These are phyloP conservation scores for Anethum foeniculum DNA, from an alignment of 140 eudicot species.

Conservation along the genomic window DNA sequence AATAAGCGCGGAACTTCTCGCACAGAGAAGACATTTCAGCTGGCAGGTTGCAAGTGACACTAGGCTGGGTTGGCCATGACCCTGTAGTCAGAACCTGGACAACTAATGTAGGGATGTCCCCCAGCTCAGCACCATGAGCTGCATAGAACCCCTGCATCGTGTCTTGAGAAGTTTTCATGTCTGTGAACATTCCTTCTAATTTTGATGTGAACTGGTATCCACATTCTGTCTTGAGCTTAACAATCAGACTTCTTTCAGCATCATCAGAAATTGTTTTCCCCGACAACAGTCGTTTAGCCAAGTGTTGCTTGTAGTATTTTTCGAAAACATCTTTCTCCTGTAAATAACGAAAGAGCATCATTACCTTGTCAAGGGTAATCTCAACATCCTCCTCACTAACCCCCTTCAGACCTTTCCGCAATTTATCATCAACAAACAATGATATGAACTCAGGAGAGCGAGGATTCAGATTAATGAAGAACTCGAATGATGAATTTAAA, in stretches of 20 bases:
- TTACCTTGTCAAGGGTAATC: conserved; percentile 25
- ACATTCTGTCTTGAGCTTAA: conserved; percentile 31
- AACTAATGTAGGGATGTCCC: conserved; percentile 10
- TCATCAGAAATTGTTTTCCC: conserved; percentile 8
- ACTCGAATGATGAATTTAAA: conserved; percentile 9
- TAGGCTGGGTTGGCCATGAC: conserved; percentile 21
- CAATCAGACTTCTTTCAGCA: conserved; percentile 32
- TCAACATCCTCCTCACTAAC: conserved; percentile 29
- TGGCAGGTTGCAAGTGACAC: conserved; percentile 16
- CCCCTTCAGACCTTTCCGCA: conserved; percentile 27
- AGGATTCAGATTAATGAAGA: conserved; percentile 17
- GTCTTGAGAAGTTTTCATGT: conserved; percentile 16
- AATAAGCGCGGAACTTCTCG: conserved; percentile 21
- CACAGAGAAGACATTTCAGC: conserved; percentile 13
- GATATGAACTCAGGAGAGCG: conserved; percentile 33
- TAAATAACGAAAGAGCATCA: conserved; percentile 30
- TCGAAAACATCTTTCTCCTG: conserved; percentile 32
- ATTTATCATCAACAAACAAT: conserved; percentile 29
- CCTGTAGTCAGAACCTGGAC: conserved; percentile 23
- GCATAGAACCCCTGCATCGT: conserved; percentile 28
- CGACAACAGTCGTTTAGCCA: conserved; percentile 8
- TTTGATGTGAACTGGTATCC: conserved; percentile 35
- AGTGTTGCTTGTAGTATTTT: conserved; percentile 22
- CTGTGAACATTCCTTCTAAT: conserved; percentile 20
- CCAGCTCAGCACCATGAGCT: conserved; percentile 6